These are phyloP conservation scores for Erodium moschatum DNA, from an alignment of 441 rosid species.

Conservation along the genomic window DNA sequence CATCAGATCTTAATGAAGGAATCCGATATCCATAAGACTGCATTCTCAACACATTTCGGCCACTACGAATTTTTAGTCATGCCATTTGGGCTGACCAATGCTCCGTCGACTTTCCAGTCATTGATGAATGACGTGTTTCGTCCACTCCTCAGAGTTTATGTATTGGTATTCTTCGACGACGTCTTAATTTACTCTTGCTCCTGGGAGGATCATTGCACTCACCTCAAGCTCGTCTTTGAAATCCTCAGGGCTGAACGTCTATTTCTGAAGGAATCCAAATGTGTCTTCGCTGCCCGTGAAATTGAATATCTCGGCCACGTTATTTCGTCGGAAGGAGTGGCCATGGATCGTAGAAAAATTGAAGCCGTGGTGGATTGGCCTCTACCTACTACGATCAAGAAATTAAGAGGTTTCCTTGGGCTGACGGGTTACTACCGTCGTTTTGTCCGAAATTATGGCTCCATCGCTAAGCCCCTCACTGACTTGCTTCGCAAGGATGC, in stretches of 20 bases:
- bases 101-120: background rate
- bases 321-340: background rate
- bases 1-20: background rate
- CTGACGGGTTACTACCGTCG: no score
- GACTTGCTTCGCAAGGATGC: no score
- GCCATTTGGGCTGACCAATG: background rate
- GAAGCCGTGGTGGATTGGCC: background rate
- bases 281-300: no score
- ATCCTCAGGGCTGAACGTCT: no score
- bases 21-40: background rate
- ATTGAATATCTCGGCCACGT: background rate
- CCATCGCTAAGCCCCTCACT: no score
- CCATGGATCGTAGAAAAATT: background rate
- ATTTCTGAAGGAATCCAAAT: no score
- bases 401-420: background rate
- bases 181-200: background rate
- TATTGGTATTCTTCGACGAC: background rate
- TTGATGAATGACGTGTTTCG: background rate
- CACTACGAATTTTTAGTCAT: background rate
- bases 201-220: no score
- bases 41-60: background rate
- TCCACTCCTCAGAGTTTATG: background rate
- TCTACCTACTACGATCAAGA: background rate
- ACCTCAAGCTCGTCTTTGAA: background rate
- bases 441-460: no score